Evolutionary conservation across 2,329 filamentous ascomycete species (phyloP).

Genomic region (Trichoderma sp.): DNA sequence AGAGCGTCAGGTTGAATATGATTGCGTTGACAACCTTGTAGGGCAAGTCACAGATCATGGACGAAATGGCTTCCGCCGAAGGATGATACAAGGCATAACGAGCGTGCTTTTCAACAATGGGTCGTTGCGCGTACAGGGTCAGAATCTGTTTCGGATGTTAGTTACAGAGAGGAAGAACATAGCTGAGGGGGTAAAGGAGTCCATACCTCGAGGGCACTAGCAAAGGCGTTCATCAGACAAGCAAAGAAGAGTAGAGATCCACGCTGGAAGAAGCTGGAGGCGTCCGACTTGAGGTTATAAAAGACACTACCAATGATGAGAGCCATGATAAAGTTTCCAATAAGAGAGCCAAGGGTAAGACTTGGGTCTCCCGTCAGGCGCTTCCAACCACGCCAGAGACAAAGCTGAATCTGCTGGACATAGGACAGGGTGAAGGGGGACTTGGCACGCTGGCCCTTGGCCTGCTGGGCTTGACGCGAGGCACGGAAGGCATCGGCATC

Average conservation of each 20-base stretch:
- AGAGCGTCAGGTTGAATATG: constrained; percentile 74
- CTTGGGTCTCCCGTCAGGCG: constrained; percentile 74
- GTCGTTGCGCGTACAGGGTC: constrained; percentile 81
- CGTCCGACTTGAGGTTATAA: constrained; percentile 66
- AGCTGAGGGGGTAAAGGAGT: background rate
- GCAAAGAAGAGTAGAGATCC: constrained; percentile 84
- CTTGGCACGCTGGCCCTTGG: constrained; percentile 57
- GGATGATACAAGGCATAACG: constrained; percentile 89
- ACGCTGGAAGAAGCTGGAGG: constrained; percentile 72
- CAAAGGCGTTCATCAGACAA: constrained; percentile 81
- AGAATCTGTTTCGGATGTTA: constrained; percentile 56
- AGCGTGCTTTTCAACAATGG: constrained; percentile 86
- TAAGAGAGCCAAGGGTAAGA: constrained; percentile 64
- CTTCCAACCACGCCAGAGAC: constrained; percentile 75
- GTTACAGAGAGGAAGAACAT: background rate
- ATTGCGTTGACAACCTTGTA: constrained; percentile 72
- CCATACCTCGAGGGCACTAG: constrained; percentile 68
- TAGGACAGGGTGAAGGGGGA: constrained; percentile 85
- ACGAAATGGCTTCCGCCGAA: constrained; percentile 80
- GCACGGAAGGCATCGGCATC: constrained; percentile 56
- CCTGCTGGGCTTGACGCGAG: constrained; percentile 53
- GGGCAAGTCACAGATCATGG: constrained; percentile 82
- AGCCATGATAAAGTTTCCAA: constrained; percentile 73
- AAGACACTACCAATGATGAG: constrained; percentile 79
- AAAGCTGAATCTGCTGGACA: constrained; percentile 71